Conservation (phyloP, 345 rosid genomes). For the Populus simonii region DNA sequence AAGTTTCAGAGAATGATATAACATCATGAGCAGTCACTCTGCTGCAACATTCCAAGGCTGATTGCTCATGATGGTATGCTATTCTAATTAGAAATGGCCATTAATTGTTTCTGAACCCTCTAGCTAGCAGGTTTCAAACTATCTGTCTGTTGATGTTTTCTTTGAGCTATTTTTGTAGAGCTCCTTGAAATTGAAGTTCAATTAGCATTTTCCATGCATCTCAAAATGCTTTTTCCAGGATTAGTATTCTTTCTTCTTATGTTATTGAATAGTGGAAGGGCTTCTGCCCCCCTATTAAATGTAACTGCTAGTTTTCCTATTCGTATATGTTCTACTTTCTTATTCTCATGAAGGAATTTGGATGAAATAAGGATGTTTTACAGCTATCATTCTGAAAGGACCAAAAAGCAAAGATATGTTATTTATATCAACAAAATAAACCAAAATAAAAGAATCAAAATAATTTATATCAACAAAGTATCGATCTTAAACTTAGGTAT, state of each 20-base stretch:
- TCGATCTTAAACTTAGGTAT: no score
- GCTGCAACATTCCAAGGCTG: slow-evolving; percentile 45
- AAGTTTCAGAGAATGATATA: slow-evolving; percentile 38
- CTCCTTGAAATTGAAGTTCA: slow-evolving; percentile 4
- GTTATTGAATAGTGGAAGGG: background rate
- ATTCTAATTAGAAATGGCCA: slow-evolving; percentile 10
- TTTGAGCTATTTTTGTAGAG: background rate
- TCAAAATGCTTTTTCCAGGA: background rate
- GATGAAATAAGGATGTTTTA: background rate
- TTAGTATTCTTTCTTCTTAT: background rate
- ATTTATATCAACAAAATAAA: no score
- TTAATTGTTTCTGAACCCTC: background rate
- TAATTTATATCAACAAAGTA: no score
- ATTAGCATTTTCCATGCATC: background rate
- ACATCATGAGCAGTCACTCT: slow-evolving; percentile 63
- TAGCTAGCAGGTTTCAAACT: background rate
- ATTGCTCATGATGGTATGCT: slow-evolving; percentile 76
- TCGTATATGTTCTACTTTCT: background rate
- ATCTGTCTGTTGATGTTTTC: background rate
- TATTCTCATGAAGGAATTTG: background rate
- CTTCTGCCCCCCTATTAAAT: background rate
- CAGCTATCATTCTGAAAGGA: background rate
- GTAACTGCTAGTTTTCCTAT: background rate
- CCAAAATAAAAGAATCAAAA: background rate
- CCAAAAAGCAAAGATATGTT: no score